Base-by-base conservation (phyloP, 2,329 filamentous ascomycete species). In the Chrysosphaeria jannelii region DNA sequence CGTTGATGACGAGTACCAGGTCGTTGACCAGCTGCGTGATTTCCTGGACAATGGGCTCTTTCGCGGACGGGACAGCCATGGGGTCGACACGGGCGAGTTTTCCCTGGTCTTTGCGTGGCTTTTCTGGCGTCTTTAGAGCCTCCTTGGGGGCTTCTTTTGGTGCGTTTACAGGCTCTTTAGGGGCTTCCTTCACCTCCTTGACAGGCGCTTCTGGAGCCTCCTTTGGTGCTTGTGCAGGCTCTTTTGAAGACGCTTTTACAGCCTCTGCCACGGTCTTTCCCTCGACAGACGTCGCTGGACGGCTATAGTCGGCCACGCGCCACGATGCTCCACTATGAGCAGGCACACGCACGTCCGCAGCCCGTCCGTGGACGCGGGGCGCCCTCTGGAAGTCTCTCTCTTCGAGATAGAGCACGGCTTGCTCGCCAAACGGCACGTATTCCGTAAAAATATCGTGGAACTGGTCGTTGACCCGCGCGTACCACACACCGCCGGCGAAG, bases 381-480 rank as follows among this genome's bases (percentile, higher is more conserved):
- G 90, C 91, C 27, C 74, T 66, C 46, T 70, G 78, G 51, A 90
- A 91, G 38, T 91, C 78, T 34, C 70, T 62, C 48, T 97, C 85
- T 47, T 97, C 85, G 24, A 97, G 67, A 48, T 89, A 93, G 13
- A 89, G 62, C 21, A 97, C 81, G 10, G 71, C 71, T 41, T 90
- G 75, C 48, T 97, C 85, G 37, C 79, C 85, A 34, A 72, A 90
- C 12, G 85, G 85, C 10, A 97, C 49, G 44, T 81, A 97, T 48
- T 91, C 79, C 36, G 79, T 93, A 49, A 97, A 97, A 53, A 91
- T 40, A 46, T 97, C 85, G 48, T 97, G 81, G 58, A 93, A 97
- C 48, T 76, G 90, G 52, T 97, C 85, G 39, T 70, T 89, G 45
- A 85, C 58, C 32, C 89, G 64, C 26, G 85, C 81, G 45, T 89